Base-by-base conservation (phyloP, 495 filamentous ascomycete species). In the Umbilicaria muhlenbergii region DNA sequence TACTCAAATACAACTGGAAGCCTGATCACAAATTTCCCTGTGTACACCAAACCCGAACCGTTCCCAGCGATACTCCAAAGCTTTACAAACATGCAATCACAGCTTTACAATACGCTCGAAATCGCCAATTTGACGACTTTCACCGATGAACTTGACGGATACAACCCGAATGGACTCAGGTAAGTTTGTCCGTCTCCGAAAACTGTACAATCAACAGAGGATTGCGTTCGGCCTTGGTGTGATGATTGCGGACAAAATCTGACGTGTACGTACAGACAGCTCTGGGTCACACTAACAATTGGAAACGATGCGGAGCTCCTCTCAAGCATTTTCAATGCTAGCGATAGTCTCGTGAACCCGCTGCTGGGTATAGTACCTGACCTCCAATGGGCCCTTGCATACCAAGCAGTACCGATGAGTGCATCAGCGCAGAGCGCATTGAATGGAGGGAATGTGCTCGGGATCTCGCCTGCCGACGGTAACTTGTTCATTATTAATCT, bases 361-460 rank as follows among this genome's bases (percentile, higher is more conserved):
- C 19, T n/a, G 15, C 6, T 21, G 15, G 21, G n/a, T 24, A 40
- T 7, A 21, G n/a, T 40, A n/a, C 6, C 38, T 5, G 52, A 54
- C 38, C 53, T 66, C 41, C 44, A 46, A 11, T 59, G 54, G 2
- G 52, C 63, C 16, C 49, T 55, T 40, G 38, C 60, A 12, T 61
- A 61, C 52, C 63, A 66, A 39, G 60, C 62, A 2, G 38, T 65
- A 13, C 53, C 53, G 8, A 51, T 17, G 6, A 12, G 44, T 12
- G 53, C 55, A 16, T 57, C 43, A 4, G 24, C 50, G 12, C 42
- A 51, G 31, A 50, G 46, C n/a, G 48, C 41, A 14, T 49, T 36
- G 2, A 50, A 47, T 5, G 62, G 60, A 12, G 59, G 58, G 18
- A 58, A 60, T 21, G n/a, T 43, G 8, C 32, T 60, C 33, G 52